Percentiles rank a stretch among this genome's conserved stretches.
Evolutionary conservation across 192 early-diverging fungal genomes (phyloP).

Genomic region (Backusella macrospora): DNA sequence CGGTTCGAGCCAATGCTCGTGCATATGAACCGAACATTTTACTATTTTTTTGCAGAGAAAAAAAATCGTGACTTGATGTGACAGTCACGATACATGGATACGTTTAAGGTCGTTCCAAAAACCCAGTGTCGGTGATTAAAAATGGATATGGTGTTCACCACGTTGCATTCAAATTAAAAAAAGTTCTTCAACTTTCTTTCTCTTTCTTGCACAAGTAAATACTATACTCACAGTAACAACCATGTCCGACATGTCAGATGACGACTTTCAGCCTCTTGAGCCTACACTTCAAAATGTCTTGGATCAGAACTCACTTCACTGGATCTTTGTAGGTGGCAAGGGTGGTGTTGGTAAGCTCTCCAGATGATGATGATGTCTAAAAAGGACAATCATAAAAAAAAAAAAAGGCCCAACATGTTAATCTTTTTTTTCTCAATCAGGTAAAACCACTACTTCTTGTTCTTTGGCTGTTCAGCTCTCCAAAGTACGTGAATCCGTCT

Average conservation of each 20-base stretch:
- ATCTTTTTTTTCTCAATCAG: slow-evolving; percentile 32
- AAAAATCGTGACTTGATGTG: too few species aligned
- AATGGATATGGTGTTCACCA: background rate
- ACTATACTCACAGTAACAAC: background rate
- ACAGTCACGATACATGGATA: too few species aligned
- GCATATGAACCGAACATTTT: too few species aligned
- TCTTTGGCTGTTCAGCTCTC: slow-evolving; percentile 94
- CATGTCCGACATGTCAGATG: slow-evolving; percentile 64
- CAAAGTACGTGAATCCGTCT: slow-evolving; percentile 87
- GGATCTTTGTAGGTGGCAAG: slow-evolving; percentile 99
- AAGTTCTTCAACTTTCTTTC: slow-evolving; percentile 11
- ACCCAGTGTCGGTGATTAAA: too few species aligned
- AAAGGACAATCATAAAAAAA: too few species aligned
- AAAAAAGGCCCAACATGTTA: background rate
- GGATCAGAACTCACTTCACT: slow-evolving; percentile 94
- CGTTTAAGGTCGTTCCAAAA: too few species aligned
- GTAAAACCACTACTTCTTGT: slow-evolving; percentile 76
- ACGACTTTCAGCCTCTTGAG: slow-evolving; percentile 75
- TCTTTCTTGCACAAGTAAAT: background rate
- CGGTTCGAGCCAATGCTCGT: too few species aligned
- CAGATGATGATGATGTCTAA: background rate
- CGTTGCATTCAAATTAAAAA: background rate
- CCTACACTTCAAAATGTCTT: slow-evolving; percentile 94
- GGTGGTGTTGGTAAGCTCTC: slow-evolving; percentile 90
- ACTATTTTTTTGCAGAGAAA: too few species aligned